phyloP scores from a whole-genome alignment of 2,329 filamentous ascomycete genomes.

The Trichoderma asperellum region DNA sequence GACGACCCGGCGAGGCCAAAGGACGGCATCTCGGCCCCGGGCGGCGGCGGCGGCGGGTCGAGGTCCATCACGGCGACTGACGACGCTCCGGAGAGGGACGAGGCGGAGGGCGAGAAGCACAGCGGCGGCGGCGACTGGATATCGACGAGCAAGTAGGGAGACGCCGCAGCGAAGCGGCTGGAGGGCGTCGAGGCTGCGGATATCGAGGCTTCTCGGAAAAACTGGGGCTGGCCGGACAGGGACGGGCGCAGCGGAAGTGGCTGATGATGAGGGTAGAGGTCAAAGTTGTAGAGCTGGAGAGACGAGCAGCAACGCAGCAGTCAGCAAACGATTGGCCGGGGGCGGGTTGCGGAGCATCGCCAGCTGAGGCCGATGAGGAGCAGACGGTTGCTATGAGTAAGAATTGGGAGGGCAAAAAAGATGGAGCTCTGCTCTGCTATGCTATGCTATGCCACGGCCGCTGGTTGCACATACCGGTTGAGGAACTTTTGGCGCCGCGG shows the following conservation, averaged over 20 bases:
- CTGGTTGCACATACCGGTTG: conserved; percentile 1
- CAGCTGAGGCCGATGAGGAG: background rate
- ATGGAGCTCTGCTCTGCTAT: background rate
- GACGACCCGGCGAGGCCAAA: conserved; percentile 17
- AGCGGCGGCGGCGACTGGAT: conserved; percentile 1
- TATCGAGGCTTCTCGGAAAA: conserved; percentile 13
- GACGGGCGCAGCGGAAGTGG: conserved; percentile 5
- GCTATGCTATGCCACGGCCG: background rate
- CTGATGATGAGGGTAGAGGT: background rate
- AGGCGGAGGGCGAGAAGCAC: conserved; percentile 10
- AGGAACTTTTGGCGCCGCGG: conserved; percentile 13
- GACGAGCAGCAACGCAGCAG: background rate
- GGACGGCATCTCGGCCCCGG: conserved; percentile 19
- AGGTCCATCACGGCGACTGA: conserved; percentile 19
- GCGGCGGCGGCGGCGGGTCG: conserved; percentile 13
- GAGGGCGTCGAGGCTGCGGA: background rate
- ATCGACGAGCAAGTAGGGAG: background rate
- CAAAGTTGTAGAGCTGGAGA: background rate
- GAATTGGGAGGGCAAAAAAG: background rate
- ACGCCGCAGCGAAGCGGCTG: background rate
- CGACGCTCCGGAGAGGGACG: conserved; percentile 6
- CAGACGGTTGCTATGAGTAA: background rate
- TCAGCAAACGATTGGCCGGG: background rate
- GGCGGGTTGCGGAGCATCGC: background rate
- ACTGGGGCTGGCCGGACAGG: conserved; percentile 10